A percentile compares a stretch with the other conserved stretches of the same genome.
These are phyloP conservation scores for Paecilomyces variotii DNA, from an alignment of 2,329 filamentous ascomycete genomes.

Conservation along the genomic window DNA sequence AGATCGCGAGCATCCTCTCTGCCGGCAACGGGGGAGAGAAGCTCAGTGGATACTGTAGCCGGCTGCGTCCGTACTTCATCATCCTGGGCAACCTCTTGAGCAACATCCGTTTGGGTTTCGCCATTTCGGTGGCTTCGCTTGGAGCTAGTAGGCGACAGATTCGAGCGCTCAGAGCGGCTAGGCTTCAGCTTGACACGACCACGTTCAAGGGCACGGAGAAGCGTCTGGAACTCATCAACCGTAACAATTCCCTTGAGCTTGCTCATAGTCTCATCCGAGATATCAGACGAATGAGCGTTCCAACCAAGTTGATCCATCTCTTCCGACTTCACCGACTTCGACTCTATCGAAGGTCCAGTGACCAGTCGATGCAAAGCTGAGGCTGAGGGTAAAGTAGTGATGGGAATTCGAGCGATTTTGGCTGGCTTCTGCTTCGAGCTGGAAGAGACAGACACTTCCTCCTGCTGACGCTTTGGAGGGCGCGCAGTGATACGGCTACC, in stretches of 20 bases:
- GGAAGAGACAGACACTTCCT: slow-evolving; percentile 24
- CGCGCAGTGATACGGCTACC: slow-evolving; percentile 17
- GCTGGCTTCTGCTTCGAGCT: slow-evolving; percentile 26
- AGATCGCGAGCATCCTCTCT: not conserved
- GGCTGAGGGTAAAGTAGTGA: slow-evolving; percentile 21
- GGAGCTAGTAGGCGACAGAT: slow-evolving; percentile 26
- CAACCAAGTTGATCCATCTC: slow-evolving; percentile 26
- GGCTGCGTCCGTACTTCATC: slow-evolving; percentile 14
- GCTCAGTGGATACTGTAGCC: slow-evolving; percentile 20
- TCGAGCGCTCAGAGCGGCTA: slow-evolving; percentile 22
- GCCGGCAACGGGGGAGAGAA: slow-evolving; percentile 5
- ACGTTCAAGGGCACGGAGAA: slow-evolving; percentile 28
- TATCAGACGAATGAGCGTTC: slow-evolving; percentile 26
- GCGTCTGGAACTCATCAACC: slow-evolving; percentile 22
- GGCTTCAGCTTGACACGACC: slow-evolving; percentile 28
- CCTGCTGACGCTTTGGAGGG: slow-evolving; percentile 28
- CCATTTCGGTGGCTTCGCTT: slow-evolving; percentile 15
- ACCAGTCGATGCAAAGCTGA: slow-evolving; percentile 22
- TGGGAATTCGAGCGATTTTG: slow-evolving; percentile 26
- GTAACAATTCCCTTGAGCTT: slow-evolving; percentile 30
- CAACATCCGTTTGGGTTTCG: slow-evolving; percentile 8
- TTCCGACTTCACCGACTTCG: slow-evolving; percentile 23
- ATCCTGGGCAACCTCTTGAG: slow-evolving; percentile 10
- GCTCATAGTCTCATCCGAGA: slow-evolving; percentile 30
- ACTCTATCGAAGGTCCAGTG: slow-evolving; percentile 26